Evolutionary conservation across 2,329 filamentous ascomycete genomes (phyloP), one percentile per base, ranked within the genome.

Genomic region (Paracoccidioides brasiliensis): DNA sequence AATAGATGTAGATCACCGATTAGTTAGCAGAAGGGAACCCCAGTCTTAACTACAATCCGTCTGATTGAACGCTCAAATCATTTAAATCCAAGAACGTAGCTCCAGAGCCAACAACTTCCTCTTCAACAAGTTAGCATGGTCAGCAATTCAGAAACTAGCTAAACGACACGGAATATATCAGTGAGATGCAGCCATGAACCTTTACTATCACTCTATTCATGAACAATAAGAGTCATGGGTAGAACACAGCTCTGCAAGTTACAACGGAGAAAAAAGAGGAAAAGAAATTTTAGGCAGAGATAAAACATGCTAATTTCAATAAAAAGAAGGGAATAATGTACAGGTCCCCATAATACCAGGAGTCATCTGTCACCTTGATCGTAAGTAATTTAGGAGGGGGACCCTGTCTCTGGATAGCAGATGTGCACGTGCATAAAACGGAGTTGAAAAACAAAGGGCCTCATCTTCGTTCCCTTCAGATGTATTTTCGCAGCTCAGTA

Each of bases 311-410:
- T 50, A 50, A 50, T 28, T 38, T 50, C 33, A n/a, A 37, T 50
- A 50, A 50, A 50, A 50, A 50, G 33, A 50, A 50, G 46, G 33
- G 46, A 38, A 50, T 50, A 50, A 50, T 50, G 46, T 50, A 50
- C 33, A 50, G n/a, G 30, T n/a, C 46, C n/a, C 33, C 33, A 50
- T 38, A 38, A 38, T 50, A n/a, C 46, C 33, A 50, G 46, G 46
- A 38, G 22, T 50, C n/a, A 50, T 35, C 38, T 12, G 46, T 49
- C 46, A 50, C 46, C 46, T 50, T 50, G 15, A 28, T 50, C 33
- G 33, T n/a, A 38, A 22, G 1, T 32, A 38, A 49, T 49, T 38
- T 38, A 28, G 38, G 46, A 22, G 22, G 22, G 22, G 46, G 6
- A 33, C 33, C 30, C 12, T 38, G 46, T 50, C 9, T 50, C 46